phyloP scores from a whole-genome alignment of 352 stramenopile genomes.

The Pythium aquatile region DNA sequence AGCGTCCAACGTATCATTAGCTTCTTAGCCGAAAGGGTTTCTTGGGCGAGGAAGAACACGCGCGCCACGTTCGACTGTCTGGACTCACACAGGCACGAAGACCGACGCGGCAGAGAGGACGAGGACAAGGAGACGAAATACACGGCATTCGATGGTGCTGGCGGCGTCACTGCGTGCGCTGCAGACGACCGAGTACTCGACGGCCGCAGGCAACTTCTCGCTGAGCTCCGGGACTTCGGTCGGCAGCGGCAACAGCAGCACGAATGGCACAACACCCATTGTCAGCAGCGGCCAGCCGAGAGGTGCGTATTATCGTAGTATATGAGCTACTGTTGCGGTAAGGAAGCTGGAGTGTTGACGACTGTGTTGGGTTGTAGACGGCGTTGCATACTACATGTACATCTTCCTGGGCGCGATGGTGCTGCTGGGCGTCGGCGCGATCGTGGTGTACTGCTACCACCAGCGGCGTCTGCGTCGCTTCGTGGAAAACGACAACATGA shows the following conservation, averaged over 20 bases:
- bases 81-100: not conserved
- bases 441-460: slow-evolving; percentile 68
- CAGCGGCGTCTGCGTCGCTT: slow-evolving; percentile 57
- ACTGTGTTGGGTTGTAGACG: slow-evolving; percentile 7
- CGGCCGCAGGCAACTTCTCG: slow-evolving; percentile 2
- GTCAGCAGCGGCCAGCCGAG: not conserved
- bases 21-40: not conserved
- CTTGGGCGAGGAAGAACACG: not conserved
- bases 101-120: not conserved
- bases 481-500: slow-evolving; percentile 64
- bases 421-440: slow-evolving; percentile 33
- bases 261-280: not conserved
- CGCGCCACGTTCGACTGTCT: not conserved
- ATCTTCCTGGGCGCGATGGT: slow-evolving; percentile 71
- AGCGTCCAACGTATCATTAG: not conserved
- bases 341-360: no score
- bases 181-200: slow-evolving; percentile 18
- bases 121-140: not conserved
- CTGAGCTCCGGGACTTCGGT: slow-evolving; percentile 1
- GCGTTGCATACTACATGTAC: slow-evolving; percentile 67
- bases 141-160: not conserved
- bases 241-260: slow-evolving; percentile 5
- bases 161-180: slow-evolving; percentile 8
- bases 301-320: not conserved
- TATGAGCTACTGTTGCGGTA: no score